Evolutionary conservation across 139 green algal genomes (phyloP).

Genomic region (Chlorella sp.): DNA sequence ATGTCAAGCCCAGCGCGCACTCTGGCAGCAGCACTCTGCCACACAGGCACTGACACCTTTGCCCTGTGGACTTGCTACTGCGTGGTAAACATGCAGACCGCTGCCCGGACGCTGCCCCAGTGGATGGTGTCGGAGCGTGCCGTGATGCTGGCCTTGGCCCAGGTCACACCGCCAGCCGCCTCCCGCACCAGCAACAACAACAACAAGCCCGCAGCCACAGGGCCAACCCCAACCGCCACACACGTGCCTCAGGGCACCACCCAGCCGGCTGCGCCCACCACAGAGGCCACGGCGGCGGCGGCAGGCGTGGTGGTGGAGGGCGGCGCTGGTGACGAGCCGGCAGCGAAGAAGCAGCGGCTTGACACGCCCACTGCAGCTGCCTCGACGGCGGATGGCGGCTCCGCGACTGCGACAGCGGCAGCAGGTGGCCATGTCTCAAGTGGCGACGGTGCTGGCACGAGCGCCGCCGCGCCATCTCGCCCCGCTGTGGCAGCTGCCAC

Average conservation of each 20-base stretch:
- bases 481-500: background rate
- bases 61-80: no score
- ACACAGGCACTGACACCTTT: no score
- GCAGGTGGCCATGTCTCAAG: no score
- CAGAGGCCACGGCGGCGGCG: background rate
- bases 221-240: background rate
- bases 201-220: background rate
- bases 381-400: no score
- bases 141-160: conserved; percentile 39
- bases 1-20: no score
- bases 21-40: no score
- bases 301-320: background rate
- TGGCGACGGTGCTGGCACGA: background rate
- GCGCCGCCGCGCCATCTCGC: background rate
- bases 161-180: background rate
- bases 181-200: background rate
- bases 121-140: conserved; percentile 54
- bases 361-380: background rate
- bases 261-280: no score
- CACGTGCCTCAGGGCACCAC: background rate
- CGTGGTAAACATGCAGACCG: background rate
- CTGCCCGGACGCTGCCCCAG: conserved; percentile 32
- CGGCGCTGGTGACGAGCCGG: background rate
- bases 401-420: no score
- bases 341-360: background rate